Conservation (phyloP, 2,329 filamentous ascomycete species). For the Neonectria neomacrospora region DNA sequence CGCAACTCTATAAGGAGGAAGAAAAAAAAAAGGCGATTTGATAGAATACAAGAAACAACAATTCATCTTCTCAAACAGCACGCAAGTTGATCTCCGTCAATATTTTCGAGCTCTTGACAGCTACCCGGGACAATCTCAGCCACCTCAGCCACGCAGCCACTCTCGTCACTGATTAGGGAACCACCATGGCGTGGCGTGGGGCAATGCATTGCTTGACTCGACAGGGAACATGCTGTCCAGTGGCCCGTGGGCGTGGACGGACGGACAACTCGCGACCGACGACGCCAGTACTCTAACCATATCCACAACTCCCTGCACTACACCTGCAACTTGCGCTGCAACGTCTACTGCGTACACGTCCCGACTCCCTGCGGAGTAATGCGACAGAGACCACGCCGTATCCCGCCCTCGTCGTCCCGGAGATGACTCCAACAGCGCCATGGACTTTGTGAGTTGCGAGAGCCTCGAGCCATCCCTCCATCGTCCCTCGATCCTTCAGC, state of each 20-base stretch:
- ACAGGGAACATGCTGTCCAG: conserved; percentile 22
- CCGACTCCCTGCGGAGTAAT: conserved; percentile 33
- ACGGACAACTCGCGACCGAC: conserved; percentile 5
- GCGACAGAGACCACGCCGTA: conserved; percentile 33
- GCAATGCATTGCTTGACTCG: conserved; percentile 4
- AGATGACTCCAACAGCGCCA: conserved; percentile 61
- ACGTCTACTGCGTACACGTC: conserved; percentile 38
- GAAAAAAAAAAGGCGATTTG: background rate
- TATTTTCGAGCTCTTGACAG: too few species aligned
- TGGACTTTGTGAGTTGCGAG: conserved; percentile 66
- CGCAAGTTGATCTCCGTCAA: background rate
- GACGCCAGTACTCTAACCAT: background rate
- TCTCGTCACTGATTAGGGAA: background rate
- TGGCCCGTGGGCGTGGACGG: background rate
- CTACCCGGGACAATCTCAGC: background rate
- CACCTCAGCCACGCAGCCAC: background rate
- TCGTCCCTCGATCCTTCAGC: conserved; percentile 23
- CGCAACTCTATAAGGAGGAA: background rate
- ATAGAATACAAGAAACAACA: background rate
- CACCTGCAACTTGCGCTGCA: conserved; percentile 26
- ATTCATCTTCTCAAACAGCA: background rate
- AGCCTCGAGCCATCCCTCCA: background rate
- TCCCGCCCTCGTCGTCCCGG: conserved; percentile 41
- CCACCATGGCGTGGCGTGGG: background rate
- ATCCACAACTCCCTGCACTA: conserved; percentile 1